These are phyloP conservation scores for Berkeleyomyces rouxiae DNA, from an alignment of 2,329 filamentous ascomycete genomes.

Conservation along the genomic window DNA sequence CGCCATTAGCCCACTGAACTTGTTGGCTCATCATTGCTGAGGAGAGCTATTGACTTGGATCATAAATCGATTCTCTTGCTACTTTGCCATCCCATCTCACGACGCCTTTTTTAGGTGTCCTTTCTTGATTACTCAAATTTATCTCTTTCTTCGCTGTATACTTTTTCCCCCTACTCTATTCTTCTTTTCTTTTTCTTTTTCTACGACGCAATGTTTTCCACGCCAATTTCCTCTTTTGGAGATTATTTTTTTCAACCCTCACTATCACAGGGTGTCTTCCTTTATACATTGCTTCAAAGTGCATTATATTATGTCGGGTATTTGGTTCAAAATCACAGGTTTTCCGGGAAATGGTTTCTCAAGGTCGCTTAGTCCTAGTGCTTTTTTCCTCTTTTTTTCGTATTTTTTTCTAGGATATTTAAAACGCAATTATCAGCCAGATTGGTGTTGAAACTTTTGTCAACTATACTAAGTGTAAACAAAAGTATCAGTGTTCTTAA, in stretches of 20 bases:
- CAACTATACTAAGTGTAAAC: too few relatives aligned
- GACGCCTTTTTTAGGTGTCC: not conserved
- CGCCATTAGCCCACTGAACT: not conserved
- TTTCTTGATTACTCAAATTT: not conserved
- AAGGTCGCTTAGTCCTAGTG: not conserved
- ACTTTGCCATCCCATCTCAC: not conserved
- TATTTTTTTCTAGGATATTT: not conserved
- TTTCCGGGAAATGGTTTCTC: not conserved
- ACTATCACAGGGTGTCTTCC: not conserved
- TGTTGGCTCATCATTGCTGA: constrained; percentile 12
- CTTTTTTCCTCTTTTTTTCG: not conserved
- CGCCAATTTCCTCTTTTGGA: not conserved
- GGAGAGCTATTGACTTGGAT: too few relatives aligned
- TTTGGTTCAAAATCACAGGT: constrained; percentile 1
- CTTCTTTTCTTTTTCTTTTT: constrained; percentile 3
- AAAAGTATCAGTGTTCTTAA: too few relatives aligned
- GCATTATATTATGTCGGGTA: not conserved
- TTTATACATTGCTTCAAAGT: not conserved
- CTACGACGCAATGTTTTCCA: constrained; percentile 1
- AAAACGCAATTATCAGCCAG: too few relatives aligned
- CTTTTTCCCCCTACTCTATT: constrained; percentile 1
- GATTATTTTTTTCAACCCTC: not conserved
- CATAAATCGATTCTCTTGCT: not conserved
- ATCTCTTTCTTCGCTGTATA: constrained; percentile 5
- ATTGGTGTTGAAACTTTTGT: too few relatives aligned